Percentiles rank a stretch among this genome's conserved stretches.
These are phyloP conservation scores for Colletotrichum australisinense DNA, from an alignment of 2,329 filamentous ascomycete genomes.

Conservation along the genomic window DNA sequence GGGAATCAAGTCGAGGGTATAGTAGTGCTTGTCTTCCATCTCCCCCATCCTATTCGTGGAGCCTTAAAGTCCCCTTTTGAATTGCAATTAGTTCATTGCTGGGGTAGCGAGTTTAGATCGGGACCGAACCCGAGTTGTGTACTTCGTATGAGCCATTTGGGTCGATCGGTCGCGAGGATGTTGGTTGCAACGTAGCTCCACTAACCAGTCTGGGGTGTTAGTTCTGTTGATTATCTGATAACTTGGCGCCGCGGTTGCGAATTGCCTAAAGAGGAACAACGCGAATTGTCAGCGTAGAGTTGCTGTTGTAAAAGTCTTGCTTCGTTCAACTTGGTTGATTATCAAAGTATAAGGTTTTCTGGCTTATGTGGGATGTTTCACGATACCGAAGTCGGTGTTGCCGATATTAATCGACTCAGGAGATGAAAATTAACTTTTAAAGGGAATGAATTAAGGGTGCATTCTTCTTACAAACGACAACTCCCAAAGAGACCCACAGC, in stretches of 20 bases:
- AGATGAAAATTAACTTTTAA: background rate
- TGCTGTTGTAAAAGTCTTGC: background rate
- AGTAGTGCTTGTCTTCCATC: no score
- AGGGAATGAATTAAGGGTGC: background rate
- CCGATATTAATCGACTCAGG: background rate
- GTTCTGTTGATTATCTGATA: background rate
- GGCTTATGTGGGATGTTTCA: background rate
- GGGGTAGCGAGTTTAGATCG: background rate
- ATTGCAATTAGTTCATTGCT: background rate
- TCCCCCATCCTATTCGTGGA: background rate
- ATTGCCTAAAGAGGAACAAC: background rate
- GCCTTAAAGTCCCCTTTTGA: background rate
- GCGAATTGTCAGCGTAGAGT: background rate
- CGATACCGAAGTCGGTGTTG: background rate
- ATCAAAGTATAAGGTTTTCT: background rate
- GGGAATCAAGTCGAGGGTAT: no score
- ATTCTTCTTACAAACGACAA: no score
- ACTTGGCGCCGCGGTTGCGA: background rate
- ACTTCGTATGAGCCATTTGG: background rate
- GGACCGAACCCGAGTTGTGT: background rate
- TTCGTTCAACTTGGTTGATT: background rate
- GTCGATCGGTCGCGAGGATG: background rate
- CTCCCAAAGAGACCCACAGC: background rate
- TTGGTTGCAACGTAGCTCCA: background rate
- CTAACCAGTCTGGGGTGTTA: background rate